Percentiles rank a stretch among this genome's conserved stretches.
These are phyloP conservation scores for Tylopilus rubrobrunneus DNA, from an alignment of 768 basidiomycete genomes.

Conservation along the genomic window DNA sequence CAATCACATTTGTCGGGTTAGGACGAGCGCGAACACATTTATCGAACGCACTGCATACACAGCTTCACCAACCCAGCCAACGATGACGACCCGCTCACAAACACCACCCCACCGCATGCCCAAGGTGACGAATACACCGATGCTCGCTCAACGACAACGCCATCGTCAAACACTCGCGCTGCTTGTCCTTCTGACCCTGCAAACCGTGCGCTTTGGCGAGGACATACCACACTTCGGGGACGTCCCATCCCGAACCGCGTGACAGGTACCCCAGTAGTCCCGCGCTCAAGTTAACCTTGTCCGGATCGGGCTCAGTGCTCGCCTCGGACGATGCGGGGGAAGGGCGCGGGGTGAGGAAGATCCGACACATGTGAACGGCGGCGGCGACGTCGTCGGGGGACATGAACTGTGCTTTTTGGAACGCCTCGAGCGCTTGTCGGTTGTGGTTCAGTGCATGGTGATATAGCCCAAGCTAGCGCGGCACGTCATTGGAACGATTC, in stretches of 20 bases:
- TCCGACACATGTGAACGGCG: slow-evolving; percentile 69
- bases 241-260: slow-evolving; percentile 81
- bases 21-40: too few relatives aligned
- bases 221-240: slow-evolving; percentile 93
- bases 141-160: slow-evolving; percentile 65
- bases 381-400: slow-evolving; percentile 75
- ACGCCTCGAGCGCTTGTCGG: slow-evolving; percentile 65
- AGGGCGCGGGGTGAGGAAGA: slow-evolving; percentile 53
- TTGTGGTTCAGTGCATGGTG: slow-evolving; percentile 55
- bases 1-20: too few relatives aligned
- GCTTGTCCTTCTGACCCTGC: slow-evolving; percentile 67
- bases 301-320: slow-evolving; percentile 26
- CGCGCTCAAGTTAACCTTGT: slow-evolving; percentile 76
- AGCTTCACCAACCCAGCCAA: not conserved
- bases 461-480: slow-evolving; percentile 68
- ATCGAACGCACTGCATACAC: not conserved
- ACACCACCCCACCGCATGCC: slow-evolving; percentile 66
- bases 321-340: slow-evolving; percentile 13
- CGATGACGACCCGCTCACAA: slow-evolving; percentile 29
- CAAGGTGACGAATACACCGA: slow-evolving; percentile 60
- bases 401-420: slow-evolving; percentile 89
- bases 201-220: slow-evolving; percentile 77
- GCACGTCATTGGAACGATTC: slow-evolving; percentile 1
- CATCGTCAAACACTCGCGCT: slow-evolving; percentile 67
- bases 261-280: slow-evolving; percentile 76